phyloP scores from a whole-genome alignment of 1,284 basidiomycete genomes.

The Heliocybe sulcata region DNA sequence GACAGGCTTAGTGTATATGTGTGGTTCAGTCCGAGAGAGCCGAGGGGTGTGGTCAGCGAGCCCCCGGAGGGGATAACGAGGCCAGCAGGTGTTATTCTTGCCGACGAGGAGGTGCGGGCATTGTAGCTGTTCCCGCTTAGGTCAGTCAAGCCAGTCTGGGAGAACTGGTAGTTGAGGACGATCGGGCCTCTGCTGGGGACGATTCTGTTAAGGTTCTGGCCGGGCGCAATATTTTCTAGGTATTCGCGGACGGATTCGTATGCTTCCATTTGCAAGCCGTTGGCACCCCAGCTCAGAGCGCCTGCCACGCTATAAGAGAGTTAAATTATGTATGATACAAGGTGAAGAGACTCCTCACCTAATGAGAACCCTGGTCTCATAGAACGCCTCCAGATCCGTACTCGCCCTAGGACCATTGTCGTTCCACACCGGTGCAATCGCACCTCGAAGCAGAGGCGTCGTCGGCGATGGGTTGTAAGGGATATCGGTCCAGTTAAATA shows the following conservation, averaged over 20 bases:
- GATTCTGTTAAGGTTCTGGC: background rate
- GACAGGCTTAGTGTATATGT: background rate
- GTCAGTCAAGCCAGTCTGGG: background rate
- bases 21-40: background rate
- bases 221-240: background rate
- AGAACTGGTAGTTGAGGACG: background rate
- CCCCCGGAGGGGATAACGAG: background rate
- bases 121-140: background rate
- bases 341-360: background rate
- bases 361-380: constrained; percentile 1
- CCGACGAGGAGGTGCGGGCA: background rate
- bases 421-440: constrained; percentile 1
- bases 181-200: background rate
- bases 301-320: background rate
- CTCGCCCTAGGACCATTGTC: background rate
- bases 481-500: background rate
- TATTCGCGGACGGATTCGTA: background rate
- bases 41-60: background rate
- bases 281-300: background rate
- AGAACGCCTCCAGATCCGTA: background rate
- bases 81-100: background rate
- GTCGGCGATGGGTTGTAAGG: background rate
- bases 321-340: background rate
- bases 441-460: background rate
- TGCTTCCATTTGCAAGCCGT: background rate